phyloP scores from a whole-genome alignment of 2,329 filamentous ascomycete species.

The Verticillium albo-atrum region DNA sequence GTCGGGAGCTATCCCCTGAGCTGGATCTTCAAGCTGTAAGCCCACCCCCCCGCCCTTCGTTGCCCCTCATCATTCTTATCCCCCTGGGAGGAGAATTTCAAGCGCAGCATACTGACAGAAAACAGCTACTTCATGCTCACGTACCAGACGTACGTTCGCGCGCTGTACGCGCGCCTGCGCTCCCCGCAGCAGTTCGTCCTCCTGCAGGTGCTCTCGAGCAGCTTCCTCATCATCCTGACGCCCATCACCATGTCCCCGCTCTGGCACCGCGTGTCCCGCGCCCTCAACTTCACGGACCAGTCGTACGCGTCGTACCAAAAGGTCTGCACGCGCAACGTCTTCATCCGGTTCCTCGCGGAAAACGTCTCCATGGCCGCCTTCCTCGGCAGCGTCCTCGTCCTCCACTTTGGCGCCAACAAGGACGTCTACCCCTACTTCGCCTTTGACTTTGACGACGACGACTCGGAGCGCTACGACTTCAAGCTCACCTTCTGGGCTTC shows the following conservation, averaged over 20 bases:
- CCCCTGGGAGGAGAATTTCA: neutral
- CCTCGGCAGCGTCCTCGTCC: constrained; percentile 58
- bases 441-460: constrained; percentile 45
- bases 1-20: constrained; percentile 67
- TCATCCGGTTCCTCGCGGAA: constrained; percentile 63
- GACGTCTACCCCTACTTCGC: constrained; percentile 67
- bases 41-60: constrained; percentile 4
- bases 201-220: constrained; percentile 60
- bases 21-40: constrained; percentile 67
- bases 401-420: constrained; percentile 64
- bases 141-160: constrained; percentile 67
- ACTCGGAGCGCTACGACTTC: constrained; percentile 52
- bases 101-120: neutral
- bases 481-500: constrained; percentile 59
- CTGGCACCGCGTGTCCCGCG: constrained; percentile 50
- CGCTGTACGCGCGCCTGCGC: constrained; percentile 63
- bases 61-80: neutral
- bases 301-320: constrained; percentile 62
- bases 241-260: constrained; percentile 59
- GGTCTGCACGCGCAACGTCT: constrained; percentile 61
- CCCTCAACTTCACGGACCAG: constrained; percentile 53
- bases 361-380: constrained; percentile 67
- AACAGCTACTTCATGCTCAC: constrained; percentile 61
- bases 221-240: constrained; percentile 57
- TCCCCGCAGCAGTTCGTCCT: constrained; percentile 61